phyloP scores from a whole-genome alignment of 2,329 filamentous ascomycete genomes.

The Cadophora sp. region DNA sequence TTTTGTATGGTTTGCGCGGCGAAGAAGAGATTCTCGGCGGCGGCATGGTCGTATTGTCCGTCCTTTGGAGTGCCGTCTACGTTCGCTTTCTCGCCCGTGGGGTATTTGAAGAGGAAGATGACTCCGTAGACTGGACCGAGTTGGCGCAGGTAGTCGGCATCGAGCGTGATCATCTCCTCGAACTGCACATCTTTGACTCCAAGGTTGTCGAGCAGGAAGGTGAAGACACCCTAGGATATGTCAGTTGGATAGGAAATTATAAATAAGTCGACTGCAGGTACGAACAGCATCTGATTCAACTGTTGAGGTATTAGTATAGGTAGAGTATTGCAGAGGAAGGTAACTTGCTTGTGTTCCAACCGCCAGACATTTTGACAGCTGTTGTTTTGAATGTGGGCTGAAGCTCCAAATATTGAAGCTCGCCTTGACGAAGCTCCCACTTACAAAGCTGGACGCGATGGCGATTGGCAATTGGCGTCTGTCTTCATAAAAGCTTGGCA shows the following conservation, averaged over 20 bases:
- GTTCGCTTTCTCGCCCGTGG: constrained; percentile 70
- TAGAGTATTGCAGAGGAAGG: constrained; percentile 15
- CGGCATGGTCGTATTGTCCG: constrained; percentile 79
- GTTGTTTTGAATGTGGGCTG: constrained; percentile 5
- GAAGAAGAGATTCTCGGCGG: constrained; percentile 85
- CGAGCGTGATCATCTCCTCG: constrained; percentile 91
- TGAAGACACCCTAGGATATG: constrained; percentile 80
- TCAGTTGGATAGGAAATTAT: constrained; percentile 28
- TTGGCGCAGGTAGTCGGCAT: constrained; percentile 73
- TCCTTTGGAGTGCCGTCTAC: constrained; percentile 68
- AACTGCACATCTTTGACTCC: constrained; percentile 95
- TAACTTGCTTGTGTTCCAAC: constrained; percentile 87
- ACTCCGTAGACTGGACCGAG: constrained; percentile 88
- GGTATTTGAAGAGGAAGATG: constrained; percentile 99
- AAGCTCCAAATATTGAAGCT: constrained; percentile 15
- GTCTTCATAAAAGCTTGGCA: neutral
- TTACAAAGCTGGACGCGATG: constrained; percentile 13
- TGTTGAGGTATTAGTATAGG: constrained; percentile 43
- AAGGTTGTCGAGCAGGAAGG: constrained; percentile 89
- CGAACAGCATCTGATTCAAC: constrained; percentile 93
- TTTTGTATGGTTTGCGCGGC: constrained; percentile 98
- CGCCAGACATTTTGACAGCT: constrained; percentile 68
- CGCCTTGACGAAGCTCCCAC: neutral
- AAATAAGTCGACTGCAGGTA: constrained; percentile 32
- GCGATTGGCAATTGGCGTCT: neutral